phyloP scores from a whole-genome alignment of 768 basidiomycete species.

The Hericium alpestre region DNA sequence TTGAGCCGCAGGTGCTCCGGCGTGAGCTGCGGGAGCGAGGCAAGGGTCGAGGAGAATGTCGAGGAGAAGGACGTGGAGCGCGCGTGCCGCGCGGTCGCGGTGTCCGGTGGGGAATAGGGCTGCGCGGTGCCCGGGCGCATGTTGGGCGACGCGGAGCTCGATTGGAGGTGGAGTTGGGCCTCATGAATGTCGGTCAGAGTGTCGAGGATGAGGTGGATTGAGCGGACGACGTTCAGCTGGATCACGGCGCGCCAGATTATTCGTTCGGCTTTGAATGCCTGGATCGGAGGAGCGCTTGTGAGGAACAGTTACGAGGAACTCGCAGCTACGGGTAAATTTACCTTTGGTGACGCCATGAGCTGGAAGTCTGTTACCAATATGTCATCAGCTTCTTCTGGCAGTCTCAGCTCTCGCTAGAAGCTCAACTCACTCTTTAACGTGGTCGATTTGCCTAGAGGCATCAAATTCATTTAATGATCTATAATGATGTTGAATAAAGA shows the following conservation, averaged over 20 bases:
- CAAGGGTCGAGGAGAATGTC: constrained; percentile 6
- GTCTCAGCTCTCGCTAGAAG: not conserved
- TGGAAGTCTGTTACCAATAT: constrained; percentile 46
- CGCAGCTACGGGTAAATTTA: not conserved
- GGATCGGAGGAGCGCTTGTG: not conserved
- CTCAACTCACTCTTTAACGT: constrained; percentile 25
- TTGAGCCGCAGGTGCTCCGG: constrained; percentile 1
- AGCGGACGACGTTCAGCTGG: constrained; percentile 46
- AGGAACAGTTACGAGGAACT: not conserved
- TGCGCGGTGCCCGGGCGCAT: too few relatives aligned
- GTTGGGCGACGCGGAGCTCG: not conserved
- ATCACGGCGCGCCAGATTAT: constrained; percentile 71
- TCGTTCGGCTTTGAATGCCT: constrained; percentile 52
- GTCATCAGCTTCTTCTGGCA: not conserved
- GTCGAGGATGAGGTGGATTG: constrained; percentile 30
- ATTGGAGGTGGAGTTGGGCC: not conserved
- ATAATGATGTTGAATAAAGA: too few relatives aligned
- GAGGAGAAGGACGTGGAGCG: constrained; percentile 14
- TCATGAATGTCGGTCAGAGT: constrained; percentile 20
- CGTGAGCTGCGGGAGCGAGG: constrained; percentile 1
- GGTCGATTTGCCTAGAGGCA: constrained; percentile 25
- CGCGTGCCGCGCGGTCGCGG: not conserved
- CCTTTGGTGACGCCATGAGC: constrained; percentile 47
- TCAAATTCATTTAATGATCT: not conserved
- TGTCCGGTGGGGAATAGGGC: not conserved